These are phyloP conservation scores for Gossypium mustelinum DNA, from an alignment of 345 rosid genomes.

Conservation along the genomic window DNA sequence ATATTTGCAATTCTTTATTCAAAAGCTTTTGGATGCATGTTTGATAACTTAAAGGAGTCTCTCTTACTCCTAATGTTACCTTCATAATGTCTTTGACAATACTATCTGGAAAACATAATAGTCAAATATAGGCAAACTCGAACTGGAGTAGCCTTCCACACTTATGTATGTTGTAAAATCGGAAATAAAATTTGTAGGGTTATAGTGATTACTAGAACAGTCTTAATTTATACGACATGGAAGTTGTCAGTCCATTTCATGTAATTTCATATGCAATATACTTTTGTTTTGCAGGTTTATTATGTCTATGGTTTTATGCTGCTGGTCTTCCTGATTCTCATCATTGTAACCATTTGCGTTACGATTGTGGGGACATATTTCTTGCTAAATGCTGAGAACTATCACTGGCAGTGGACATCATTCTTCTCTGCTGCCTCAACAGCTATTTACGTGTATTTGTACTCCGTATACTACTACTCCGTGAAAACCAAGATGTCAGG, in stretches of 20 bases:
- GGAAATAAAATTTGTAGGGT: neutral
- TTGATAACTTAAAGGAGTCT: neutral
- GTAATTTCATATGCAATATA: neutral
- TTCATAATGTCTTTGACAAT: neutral
- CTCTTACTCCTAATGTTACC: neutral
- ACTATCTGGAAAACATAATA: neutral
- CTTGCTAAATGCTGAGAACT: slow-evolving; percentile 93
- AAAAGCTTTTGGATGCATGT: neutral
- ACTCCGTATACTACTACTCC: slow-evolving; percentile 73
- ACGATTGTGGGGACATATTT: slow-evolving; percentile 95
- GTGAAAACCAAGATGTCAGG: slow-evolving; percentile 86
- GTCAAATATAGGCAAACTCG: neutral
- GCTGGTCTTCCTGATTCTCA: slow-evolving; percentile 79
- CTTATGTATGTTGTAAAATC: neutral
- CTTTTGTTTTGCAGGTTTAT: slow-evolving; percentile 59
- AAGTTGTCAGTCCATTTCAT: neutral
- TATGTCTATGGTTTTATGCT: slow-evolving; percentile 94
- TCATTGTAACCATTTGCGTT: slow-evolving; percentile 85
- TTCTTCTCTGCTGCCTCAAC: slow-evolving; percentile 98
- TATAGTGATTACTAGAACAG: neutral
- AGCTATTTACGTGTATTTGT: slow-evolving; percentile 82
- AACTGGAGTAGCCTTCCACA: neutral
- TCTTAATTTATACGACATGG: neutral
- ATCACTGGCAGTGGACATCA: slow-evolving; percentile 99
- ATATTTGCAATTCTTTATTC: neutral